A percentile compares a stretch with the other conserved stretches of the same genome.
Evolutionary conservation across 768 basidiomycete species (phyloP).

Genomic region (Floccularia luteovirens): DNA sequence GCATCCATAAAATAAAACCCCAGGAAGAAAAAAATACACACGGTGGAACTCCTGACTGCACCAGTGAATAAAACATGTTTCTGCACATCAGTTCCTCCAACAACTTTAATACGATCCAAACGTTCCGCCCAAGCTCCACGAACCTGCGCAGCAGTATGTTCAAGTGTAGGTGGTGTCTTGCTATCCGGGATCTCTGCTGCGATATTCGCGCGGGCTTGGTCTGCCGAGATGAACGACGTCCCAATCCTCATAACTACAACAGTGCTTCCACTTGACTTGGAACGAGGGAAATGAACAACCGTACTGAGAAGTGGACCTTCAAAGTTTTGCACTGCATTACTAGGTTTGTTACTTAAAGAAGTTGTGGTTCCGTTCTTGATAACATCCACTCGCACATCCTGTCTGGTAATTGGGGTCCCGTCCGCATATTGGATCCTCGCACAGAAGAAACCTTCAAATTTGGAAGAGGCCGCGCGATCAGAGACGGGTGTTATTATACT

Average conservation of each 20-base stretch:
- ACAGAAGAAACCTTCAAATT: slow-evolving; percentile 53
- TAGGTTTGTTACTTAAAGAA: too few relatives aligned
- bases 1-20: background rate
- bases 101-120: slow-evolving; percentile 39
- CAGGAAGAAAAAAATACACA: too few relatives aligned
- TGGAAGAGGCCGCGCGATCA: slow-evolving; percentile 21
- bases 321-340: too few relatives aligned
- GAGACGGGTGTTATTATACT: slow-evolving; percentile 56
- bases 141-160: slow-evolving; percentile 39
- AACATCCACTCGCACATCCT: slow-evolving; percentile 31
- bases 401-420: background rate
- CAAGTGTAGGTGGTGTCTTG: slow-evolving; percentile 34
- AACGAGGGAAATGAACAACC: background rate
- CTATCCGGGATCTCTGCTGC: slow-evolving; percentile 23
- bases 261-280: background rate
- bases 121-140: slow-evolving; percentile 53
- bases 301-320: background rate
- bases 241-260: slow-evolving; percentile 27
- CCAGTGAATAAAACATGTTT: slow-evolving; percentile 52
- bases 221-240: slow-evolving; percentile 68
- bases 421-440: slow-evolving; percentile 47
- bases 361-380: slow-evolving; percentile 39
- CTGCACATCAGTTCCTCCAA: slow-evolving; percentile 39
- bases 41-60: too few relatives aligned
- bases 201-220: slow-evolving; percentile 51